Percentiles rank a stretch among this genome's conserved stretches.
Conservation (phyloP, 495 filamentous ascomycete species). For the Aspergillus avenaceus region DNA sequence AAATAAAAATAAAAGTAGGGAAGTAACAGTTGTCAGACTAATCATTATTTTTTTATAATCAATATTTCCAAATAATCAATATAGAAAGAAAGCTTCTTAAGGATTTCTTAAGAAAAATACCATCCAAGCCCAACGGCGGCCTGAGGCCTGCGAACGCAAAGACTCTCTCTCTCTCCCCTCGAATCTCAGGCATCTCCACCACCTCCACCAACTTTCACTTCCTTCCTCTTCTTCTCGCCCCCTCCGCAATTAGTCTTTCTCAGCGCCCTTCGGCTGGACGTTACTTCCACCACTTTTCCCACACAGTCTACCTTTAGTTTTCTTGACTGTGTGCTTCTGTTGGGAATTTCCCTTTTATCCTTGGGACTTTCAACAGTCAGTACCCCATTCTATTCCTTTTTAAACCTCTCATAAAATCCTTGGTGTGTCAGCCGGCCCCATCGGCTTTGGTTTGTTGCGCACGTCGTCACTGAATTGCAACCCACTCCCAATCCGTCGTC, state of each 20-base stretch:
- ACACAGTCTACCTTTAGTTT: not conserved
- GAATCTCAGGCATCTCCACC: not conserved
- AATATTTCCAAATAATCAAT: not conserved
- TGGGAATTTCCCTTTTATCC: slow-evolving; percentile 2
- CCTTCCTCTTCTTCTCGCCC: not conserved
- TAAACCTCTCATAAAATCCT: not conserved
- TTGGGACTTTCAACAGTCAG: slow-evolving; percentile 7
- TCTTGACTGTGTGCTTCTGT: not conserved
- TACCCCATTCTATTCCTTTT: not conserved
- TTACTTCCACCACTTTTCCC: not conserved
- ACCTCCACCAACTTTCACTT: not conserved
- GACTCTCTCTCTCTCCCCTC: not conserved
- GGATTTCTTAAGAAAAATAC: no score
- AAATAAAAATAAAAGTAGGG: not conserved
- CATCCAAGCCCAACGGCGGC: slow-evolving; percentile 4
- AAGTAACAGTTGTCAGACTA: not conserved
- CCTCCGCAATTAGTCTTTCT: not conserved
- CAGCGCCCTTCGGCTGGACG: not conserved
- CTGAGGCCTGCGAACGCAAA: not conserved
- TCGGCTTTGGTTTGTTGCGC: slow-evolving; percentile 1
- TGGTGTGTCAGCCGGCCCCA: slow-evolving; percentile 7
- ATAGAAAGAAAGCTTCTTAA: no score
- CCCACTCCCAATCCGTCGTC: slow-evolving; percentile 6
- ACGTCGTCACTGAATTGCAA: slow-evolving; percentile 13
- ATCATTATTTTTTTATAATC: not conserved